Conservation (phyloP, 345 rosid genomes). For the Citrus glauca region DNA sequence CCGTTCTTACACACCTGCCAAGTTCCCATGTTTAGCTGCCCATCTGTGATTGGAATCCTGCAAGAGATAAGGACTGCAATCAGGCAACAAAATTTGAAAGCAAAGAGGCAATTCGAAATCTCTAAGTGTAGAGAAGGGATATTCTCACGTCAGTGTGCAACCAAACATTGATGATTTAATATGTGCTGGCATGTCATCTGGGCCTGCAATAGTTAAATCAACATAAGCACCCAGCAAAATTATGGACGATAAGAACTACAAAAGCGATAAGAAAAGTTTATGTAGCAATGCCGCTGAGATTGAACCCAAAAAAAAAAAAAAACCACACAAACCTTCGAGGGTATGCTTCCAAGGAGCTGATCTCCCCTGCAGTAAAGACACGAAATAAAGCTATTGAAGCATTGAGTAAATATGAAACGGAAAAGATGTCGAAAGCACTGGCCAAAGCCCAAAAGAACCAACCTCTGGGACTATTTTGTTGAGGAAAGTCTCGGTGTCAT, state of each 20-base stretch:
- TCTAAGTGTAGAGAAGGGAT: not conserved
- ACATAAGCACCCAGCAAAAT: not conserved
- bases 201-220: conserved; percentile 46
- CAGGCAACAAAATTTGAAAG: not conserved
- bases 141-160: conserved; percentile 67
- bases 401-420: not conserved
- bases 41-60: conserved; percentile 86
- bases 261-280: not conserved
- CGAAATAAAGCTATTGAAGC: not conserved
- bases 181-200: conserved; percentile 99
- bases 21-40: conserved; percentile 85
- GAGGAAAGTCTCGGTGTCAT: conserved; percentile 92
- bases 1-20: conserved; percentile 72
- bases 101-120: not conserved
- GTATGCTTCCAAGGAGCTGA: conserved; percentile 98
- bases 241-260: not conserved
- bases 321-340: conserved; percentile 60
- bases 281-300: not conserved
- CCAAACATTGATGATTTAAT: conserved; percentile 96
- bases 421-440: not conserved
- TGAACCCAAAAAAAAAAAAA: not conserved
- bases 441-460: not conserved
- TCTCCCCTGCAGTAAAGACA: conserved; percentile 51
- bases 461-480: conserved; percentile 94
- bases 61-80: conserved; percentile 15